Conservation (phyloP, 345 rosid species). For the Zanthoxylum bungeanum region DNA sequence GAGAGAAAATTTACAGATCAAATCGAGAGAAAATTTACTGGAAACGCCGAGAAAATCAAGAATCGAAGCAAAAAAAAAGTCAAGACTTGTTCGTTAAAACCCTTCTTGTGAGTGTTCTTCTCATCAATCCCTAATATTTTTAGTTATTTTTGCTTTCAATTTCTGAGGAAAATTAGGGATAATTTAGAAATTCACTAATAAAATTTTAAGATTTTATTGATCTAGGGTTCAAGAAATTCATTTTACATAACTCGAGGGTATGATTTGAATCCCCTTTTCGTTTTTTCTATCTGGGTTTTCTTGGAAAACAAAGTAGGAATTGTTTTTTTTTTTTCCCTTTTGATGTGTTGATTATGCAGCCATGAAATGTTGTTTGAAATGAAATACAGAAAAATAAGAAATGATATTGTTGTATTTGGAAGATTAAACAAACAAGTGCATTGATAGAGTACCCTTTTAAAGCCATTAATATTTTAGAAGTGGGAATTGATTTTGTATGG, state of each 20-base stretch:
- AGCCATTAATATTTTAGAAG: background rate
- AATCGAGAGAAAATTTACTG: background rate
- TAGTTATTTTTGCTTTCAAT: background rate
- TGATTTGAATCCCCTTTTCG: background rate
- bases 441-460: background rate
- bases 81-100: background rate
- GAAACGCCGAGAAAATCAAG: background rate
- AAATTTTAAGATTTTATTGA: background rate
- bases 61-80: background rate
- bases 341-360: background rate
- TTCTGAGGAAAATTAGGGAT: background rate
- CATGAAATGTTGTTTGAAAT: background rate
- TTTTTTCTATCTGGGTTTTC: background rate
- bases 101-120: background rate
- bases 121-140: too few relatives aligned
- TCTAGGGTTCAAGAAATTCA: background rate
- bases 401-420: background rate
- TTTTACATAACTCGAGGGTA: background rate
- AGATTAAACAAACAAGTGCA: background rate
- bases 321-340: background rate
- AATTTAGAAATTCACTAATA: background rate
- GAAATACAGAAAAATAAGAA: background rate
- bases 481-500: background rate
- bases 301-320: background rate
- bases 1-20: background rate